Percentiles rank a stretch among this genome's conserved stretches.
Conservation (phyloP, 129 eudicot genomes). For the Saposhnikovia divaricata region DNA sequence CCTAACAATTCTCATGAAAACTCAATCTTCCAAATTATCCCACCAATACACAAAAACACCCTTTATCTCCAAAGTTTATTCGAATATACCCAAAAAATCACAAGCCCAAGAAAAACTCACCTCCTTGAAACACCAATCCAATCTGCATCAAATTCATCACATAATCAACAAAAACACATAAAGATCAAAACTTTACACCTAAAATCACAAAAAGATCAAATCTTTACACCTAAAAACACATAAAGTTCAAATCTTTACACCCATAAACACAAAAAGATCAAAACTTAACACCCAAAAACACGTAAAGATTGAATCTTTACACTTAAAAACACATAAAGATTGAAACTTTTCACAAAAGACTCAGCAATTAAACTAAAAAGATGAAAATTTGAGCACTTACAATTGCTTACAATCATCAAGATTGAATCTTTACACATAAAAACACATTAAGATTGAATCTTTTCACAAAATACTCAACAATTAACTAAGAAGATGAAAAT, state of each 20-base stretch:
- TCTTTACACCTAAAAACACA: not conserved
- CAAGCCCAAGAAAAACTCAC: slow-evolving; percentile 24
- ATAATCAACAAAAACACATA: not conserved
- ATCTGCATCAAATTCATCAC: slow-evolving; percentile 25
- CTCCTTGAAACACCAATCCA: slow-evolving; percentile 15
- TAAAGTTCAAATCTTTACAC: not conserved
- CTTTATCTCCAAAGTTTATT: slow-evolving; percentile 21
- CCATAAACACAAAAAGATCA: not conserved
- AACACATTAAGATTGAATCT: not conserved
- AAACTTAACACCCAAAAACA: not conserved
- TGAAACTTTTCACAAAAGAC: not conserved
- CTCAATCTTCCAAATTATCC: slow-evolving; percentile 29
- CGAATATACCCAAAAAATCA: slow-evolving; percentile 18
- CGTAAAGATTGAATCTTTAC: not conserved
- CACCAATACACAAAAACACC: slow-evolving; percentile 41
- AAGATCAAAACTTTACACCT: not conserved
- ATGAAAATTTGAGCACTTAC: not conserved
- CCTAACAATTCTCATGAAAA: slow-evolving; percentile 99
- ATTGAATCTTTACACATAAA: not conserved
- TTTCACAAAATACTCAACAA: not conserved
- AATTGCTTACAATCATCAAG: not conserved
- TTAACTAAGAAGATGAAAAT: not conserved
- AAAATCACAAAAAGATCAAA: not conserved
- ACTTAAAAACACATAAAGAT: not conserved
- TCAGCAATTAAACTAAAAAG: not conserved